Base-by-base conservation (phyloP, 2,329 filamentous ascomycete genomes). In the Keithomyces neogunnii region DNA sequence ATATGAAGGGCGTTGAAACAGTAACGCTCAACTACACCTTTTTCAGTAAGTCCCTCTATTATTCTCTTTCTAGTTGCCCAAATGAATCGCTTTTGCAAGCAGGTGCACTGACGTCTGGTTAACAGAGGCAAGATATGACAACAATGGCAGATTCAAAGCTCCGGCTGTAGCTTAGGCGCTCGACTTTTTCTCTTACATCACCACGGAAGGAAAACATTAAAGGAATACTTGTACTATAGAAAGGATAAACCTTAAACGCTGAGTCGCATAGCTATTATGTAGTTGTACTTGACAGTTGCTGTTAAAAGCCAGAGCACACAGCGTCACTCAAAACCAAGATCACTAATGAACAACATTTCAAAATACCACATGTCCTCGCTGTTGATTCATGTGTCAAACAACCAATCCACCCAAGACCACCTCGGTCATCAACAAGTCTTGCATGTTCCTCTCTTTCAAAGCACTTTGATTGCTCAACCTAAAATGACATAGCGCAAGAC, bases 11-110 rank as follows among this genome's bases (percentile, higher is more conserved):
- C 0, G 89, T 99, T 56, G 89, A 96, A 72, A 96, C 91, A 2
- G 90, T 99, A 51, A 99, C 93, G 35, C 70, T 99, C 63, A 95
- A 86, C 60, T 99, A 99, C 72, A 99, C 93, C 0, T 99, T 99
- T 67, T 99, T 99, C 69, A 99, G 90, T 95, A 74, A 75, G 89
- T 78, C 46, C n/a, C 6, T 11, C 39, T 28, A 9, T 44, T 45
- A 36, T 43, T 11, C 33, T 44, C 49, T 30, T 9, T 35, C 33
- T 7, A 29, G 29, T 19, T 19, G 19, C 19, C 19, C 19, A 19
- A 19, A 19, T 19, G 19, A 19, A 19, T 19, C 19, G 19, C 19
- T 19, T 19, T 19, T 19, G 19, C 19, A 19, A 19, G 4, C 3
- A 9, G 6, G 28, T 61, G 57, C 19, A 19, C 70, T 78, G 56